Conservation (phyloP, 106 monocot genomes). For the Phalaenopsis equestris region DNA sequence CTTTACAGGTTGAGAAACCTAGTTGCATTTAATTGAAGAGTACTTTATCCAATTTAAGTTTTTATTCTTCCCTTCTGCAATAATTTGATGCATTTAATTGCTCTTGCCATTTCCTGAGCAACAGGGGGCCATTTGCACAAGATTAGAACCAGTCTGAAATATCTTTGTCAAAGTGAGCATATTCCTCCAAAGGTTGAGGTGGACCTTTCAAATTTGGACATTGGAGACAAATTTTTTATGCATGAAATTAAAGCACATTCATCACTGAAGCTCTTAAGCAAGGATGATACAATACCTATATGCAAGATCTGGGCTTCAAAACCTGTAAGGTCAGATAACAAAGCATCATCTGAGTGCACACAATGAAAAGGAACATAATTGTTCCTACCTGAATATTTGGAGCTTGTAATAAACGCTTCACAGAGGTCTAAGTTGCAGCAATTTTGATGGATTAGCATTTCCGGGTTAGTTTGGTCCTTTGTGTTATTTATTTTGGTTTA, state of each 20-base stretch:
- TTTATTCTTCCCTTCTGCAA: neutral
- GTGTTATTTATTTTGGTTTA: no score
- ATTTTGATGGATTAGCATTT: no score
- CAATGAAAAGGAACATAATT: neutral
- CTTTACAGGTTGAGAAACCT: no score
- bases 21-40: no score
- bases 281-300: conserved; percentile 36
- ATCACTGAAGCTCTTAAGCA: conserved; percentile 59
- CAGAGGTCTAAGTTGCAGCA: neutral
- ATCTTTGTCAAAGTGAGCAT: conserved; percentile 61
- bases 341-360: neutral
- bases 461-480: no score
- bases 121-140: conserved; percentile 85
- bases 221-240: conserved; percentile 55
- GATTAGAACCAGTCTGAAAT: conserved; percentile 51
- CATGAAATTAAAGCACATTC: conserved; percentile 50
- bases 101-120: neutral
- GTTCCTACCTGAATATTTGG: neutral
- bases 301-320: conserved; percentile 51
- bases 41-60: no score
- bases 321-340: conserved; percentile 10
- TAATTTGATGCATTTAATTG: neutral
- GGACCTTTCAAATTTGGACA: conserved; percentile 60
- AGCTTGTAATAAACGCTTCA: neutral
- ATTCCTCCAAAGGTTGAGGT: conserved; percentile 84